Base-by-base conservation (phyloP, 208 protist species). In the Trypanosoma boissoni region DNA sequence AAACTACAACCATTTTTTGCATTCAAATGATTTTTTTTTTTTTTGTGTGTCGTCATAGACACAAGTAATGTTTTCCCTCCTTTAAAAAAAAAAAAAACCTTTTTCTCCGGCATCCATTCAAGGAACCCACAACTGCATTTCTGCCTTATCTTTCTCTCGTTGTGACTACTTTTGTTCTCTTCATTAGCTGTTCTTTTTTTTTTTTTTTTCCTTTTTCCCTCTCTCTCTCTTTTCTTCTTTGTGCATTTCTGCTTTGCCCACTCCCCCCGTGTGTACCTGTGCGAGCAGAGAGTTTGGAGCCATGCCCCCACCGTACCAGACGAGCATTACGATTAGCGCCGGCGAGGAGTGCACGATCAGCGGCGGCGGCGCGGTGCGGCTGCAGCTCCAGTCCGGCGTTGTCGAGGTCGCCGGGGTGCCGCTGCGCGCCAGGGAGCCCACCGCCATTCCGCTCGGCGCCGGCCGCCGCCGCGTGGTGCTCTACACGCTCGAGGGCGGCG, bases 401-500 rank as follows among this genome's bases (percentile, higher is more conserved):
- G 62, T 94, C 1, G 76, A 90, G 18, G 64, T 94, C 2, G 80
- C 78, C 6, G 87, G 87, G 20, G 76, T 80, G 23, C 69, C 78
- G 59, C 65, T 94, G 9, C 74, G 81, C 32, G 56, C 81, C 16
- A 85, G 66, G 37, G 69, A 64, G 26, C 45, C 73, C 10, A 81
- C 72, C 58, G 57, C 68, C 9, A 88, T 89, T 54, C 70, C 63
- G 27, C 58, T 94, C 24, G 44, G 74, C 26, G 36, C 57, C 0
- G 69, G 78, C 29, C 36, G 53, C 14, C 72, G 78, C 48, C 60
- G 65, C 9, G 48, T 88, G 29, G 58, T 82, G 5, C 42, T 90
- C 21, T 83, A 77, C 69, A 88, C 87, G 4, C 62, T 94, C 20
- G 83, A 94, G 60, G 87, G 87, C 4, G 87, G 83, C 10, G 64